Evolutionary conservation across 2,329 filamentous ascomycete species (phyloP), one percentile per base, ranked within the genome.

Genomic region (Fusarium veterinarium): DNA sequence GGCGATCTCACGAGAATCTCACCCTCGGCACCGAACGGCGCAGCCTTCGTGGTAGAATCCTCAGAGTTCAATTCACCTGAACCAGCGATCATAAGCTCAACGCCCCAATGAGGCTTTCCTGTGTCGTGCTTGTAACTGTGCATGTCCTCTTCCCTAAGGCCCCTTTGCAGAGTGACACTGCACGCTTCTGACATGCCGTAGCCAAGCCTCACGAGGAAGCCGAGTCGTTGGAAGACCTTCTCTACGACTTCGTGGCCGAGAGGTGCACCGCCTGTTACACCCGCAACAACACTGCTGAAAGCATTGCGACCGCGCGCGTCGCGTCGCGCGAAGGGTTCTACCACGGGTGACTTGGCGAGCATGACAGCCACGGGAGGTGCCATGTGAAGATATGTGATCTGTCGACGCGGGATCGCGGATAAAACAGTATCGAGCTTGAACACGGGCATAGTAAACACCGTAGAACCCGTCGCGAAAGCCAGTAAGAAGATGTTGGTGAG

Each of bases 111-210:
- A 16, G 92, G 85, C 45, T 85, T 84, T 4, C 92, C 83, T 73
- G 90, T 89, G 59, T 91, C 92, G 13, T 93, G 91, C 8, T 84
- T 82, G 40, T 82, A 76, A 76, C 86, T 72, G 80, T 84, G 60
- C 59, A 84, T 82, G 17, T 84, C 85, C 10, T 76, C 80, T 63
- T 88, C 83, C 3, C 78, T 82, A 1, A 89, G 83, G 58, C 91
- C 86, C 78, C 87, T 90, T 57, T 89, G 89, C 4, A 91, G 82
- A 7, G 89, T 83, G 1, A 91, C 88, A 76, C 91, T 93, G 19
- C 92, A 93, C 6, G 85, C 86, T 80, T 94, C 92, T 17, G 91
- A 93, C 88, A 94, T 91, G 2, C 93, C 93, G 86, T 92, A 94
- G 3, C 92, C 92, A 77, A 93, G 88, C 78, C 82, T 72, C 14